Conservation (phyloP, 345 rosid species). For the Adansonia digitata region DNA sequence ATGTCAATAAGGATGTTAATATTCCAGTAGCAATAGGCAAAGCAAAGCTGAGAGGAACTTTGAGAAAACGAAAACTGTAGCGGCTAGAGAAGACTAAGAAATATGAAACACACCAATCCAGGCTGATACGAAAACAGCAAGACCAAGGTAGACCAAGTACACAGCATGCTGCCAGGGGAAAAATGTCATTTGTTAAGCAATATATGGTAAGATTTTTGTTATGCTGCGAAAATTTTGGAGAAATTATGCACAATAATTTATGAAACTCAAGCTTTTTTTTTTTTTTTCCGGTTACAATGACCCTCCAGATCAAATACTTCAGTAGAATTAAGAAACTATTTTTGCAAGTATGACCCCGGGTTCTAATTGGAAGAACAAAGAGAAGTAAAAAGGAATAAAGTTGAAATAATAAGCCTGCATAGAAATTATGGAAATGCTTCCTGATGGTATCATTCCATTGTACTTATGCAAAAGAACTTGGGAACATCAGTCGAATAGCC, state of each 20-base stretch:
- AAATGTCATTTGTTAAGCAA: neutral
- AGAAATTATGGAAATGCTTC: neutral
- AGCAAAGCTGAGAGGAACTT: neutral
- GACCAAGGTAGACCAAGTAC: slow-evolving; percentile 62
- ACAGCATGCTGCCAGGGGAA: slow-evolving; percentile 52
- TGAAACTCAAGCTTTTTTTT: neutral
- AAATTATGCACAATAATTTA: neutral
- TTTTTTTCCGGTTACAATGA: too few species aligned
- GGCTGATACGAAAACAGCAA: slow-evolving; percentile 46
- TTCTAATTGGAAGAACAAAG: neutral
- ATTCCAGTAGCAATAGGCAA: neutral
- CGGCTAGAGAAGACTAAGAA: neutral
- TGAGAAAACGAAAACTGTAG: neutral
- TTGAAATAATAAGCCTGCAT: neutral
- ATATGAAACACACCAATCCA: slow-evolving; percentile 54
- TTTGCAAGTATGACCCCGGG: neutral
- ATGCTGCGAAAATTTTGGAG: neutral
- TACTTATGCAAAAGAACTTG: neutral
- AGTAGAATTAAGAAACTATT: neutral
- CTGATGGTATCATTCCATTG: neutral
- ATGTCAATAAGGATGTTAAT: neutral
- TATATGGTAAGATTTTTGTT: neutral
- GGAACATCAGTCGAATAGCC: neutral
- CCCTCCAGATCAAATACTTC: neutral
- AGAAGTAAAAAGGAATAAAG: neutral